Evolutionary conservation across 768 basidiomycete species (phyloP).

Genomic region (Kwoniella sp.): DNA sequence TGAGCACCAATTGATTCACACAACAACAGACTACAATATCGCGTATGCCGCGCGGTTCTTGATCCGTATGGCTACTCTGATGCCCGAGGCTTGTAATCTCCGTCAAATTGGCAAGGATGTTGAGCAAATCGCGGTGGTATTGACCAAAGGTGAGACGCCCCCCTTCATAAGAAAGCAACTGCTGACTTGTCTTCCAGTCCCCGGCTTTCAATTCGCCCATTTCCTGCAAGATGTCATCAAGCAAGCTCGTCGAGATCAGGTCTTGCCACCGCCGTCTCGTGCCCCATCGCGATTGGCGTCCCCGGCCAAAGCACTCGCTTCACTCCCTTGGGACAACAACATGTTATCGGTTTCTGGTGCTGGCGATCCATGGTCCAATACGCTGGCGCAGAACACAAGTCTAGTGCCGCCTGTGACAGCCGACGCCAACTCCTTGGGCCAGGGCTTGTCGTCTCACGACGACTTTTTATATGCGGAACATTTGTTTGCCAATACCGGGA

Average conservation of each 20-base stretch:
- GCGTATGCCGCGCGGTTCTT: slow-evolving; percentile 45
- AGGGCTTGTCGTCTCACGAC: slow-evolving; percentile 23
- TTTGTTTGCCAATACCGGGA: slow-evolving; percentile 26
- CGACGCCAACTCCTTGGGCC: slow-evolving; percentile 2
- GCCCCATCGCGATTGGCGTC: slow-evolving; percentile 26
- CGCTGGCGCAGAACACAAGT: slow-evolving; percentile 1
- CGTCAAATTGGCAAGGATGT: slow-evolving; percentile 44
- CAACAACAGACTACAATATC: slow-evolving; percentile 18
- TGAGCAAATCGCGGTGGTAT: slow-evolving; percentile 33
- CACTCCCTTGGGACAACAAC: slow-evolving; percentile 7
- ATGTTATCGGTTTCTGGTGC: not conserved
- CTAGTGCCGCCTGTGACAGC: slow-evolving; percentile 5
- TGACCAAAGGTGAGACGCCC: slow-evolving; percentile 32
- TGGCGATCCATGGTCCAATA: slow-evolving; percentile 11
- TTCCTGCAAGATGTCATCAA: slow-evolving; percentile 40
- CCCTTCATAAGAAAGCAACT: not conserved
- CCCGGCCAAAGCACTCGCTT: not conserved
- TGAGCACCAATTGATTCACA: no score
- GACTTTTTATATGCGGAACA: slow-evolving; percentile 47
- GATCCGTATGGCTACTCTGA: slow-evolving; percentile 42
- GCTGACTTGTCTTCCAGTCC: slow-evolving; percentile 27
- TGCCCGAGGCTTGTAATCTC: slow-evolving; percentile 39
- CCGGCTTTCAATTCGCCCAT: slow-evolving; percentile 46
- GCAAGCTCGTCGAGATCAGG: slow-evolving; percentile 38
- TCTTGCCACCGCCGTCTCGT: slow-evolving; percentile 41